Conservation (phyloP, 1,139 yeast genomes). For the Yamadazyma conglobata region DNA sequence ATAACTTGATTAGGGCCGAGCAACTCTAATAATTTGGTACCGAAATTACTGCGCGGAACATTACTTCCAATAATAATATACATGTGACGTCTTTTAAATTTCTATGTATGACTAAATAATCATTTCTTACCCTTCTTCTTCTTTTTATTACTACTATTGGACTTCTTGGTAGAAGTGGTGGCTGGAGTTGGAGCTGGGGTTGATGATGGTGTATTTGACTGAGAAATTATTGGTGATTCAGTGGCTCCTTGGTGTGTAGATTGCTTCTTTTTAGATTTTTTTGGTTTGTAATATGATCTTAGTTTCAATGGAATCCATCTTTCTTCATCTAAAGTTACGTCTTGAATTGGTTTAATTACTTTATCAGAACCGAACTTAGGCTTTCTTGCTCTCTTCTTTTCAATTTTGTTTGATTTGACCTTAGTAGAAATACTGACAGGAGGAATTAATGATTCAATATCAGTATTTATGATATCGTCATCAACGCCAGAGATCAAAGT, state of each 20-base stretch:
- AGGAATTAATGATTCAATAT: constrained; percentile 21
- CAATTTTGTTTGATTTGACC: constrained; percentile 15
- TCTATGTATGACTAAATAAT: too few species aligned
- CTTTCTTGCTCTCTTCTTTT: constrained; percentile 22
- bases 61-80: too few species aligned
- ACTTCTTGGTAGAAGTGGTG: constrained; percentile 16
- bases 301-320: constrained; percentile 91
- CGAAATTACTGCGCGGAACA: too few species aligned
- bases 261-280: constrained; percentile 56
- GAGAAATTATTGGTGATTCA: constrained; percentile 28
- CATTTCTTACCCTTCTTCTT: constrained; percentile 48
- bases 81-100: too few species aligned
- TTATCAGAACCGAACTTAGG: constrained; percentile 40
- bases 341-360: constrained; percentile 28
- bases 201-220: constrained; percentile 15
- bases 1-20: too few species aligned
- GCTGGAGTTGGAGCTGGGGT: constrained; percentile 17
- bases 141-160: constrained; percentile 35
- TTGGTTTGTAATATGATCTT: constrained; percentile 78
- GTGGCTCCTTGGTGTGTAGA: constrained; percentile 64
- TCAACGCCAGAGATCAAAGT: constrained; percentile 26
- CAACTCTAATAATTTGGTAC: too few species aligned
- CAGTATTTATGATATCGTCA: constrained; percentile 28
- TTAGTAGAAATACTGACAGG: constrained; percentile 3
- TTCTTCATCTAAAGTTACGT: constrained; percentile 46